These are phyloP conservation scores for Bryopsis sp. DNA, from an alignment of 139 green algal species.

Conservation along the genomic window DNA sequence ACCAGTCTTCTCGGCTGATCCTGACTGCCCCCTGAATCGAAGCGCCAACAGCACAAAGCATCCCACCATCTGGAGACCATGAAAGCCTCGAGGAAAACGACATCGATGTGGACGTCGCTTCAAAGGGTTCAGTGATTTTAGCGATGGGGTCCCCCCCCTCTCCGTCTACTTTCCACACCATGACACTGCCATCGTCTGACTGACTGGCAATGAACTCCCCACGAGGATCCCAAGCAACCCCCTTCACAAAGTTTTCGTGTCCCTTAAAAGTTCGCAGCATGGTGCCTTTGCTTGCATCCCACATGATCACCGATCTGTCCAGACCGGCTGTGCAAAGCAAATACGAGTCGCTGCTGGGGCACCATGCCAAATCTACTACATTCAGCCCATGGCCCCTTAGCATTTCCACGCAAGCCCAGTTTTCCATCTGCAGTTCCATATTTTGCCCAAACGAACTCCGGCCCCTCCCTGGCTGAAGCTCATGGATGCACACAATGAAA, in stretches of 20 bases:
- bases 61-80: constrained; percentile 32
- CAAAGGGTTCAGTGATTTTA: constrained; percentile 41
- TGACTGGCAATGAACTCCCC: constrained; percentile 75
- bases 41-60: neutral
- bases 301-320: too few relatives aligned
- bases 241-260: constrained; percentile 85
- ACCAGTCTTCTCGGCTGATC: too few relatives aligned
- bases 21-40: neutral
- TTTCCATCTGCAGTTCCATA: too few relatives aligned
- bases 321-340: too few relatives aligned
- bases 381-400: too few relatives aligned
- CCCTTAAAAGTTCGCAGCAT: constrained; percentile 35
- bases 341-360: too few relatives aligned
- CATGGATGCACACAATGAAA: too few relatives aligned
- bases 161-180: constrained; percentile 79
- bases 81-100: constrained; percentile 37
- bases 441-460: too few relatives aligned
- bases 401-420: too few relatives aligned
- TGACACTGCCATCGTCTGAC: constrained; percentile 64
- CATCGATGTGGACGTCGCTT: constrained; percentile 25
- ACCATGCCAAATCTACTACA: too few relatives aligned
- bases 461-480: too few relatives aligned
- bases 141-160: constrained; percentile 21
- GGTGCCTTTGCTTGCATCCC: too few relatives aligned
- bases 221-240: constrained; percentile 91